Evolutionary conservation across 352 stramenopile genomes (phyloP).

Genomic region (Aphanomyces invadans): DNA sequence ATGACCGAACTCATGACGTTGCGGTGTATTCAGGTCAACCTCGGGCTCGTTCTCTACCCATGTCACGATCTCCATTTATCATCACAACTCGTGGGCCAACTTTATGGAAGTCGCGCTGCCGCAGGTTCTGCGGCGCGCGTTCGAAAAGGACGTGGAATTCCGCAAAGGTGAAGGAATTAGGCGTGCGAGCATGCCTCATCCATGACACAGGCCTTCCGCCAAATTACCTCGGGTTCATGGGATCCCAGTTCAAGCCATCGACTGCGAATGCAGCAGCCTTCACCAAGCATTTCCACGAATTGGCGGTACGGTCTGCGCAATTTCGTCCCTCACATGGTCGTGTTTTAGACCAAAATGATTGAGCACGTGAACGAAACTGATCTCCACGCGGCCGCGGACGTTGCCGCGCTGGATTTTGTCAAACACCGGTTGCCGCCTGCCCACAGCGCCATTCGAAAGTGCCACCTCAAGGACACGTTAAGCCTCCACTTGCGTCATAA

Average conservation of each 20-base stretch:
- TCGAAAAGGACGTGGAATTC: slow-evolving; percentile 67
- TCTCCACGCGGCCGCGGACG: slow-evolving; percentile 61
- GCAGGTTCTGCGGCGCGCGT: slow-evolving; percentile 64
- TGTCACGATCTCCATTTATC: slow-evolving; percentile 83
- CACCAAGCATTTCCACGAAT: slow-evolving; percentile 1
- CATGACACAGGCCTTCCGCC: slow-evolving; percentile 61
- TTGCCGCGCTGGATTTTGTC: slow-evolving; percentile 66
- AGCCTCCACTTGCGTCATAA: slow-evolving; percentile 67
- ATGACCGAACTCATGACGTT: neutral
- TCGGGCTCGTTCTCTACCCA: slow-evolving; percentile 78
- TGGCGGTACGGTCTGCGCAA: neutral
- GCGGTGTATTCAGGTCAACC: slow-evolving; percentile 33
- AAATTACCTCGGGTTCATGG: slow-evolving; percentile 66
- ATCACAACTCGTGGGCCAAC: slow-evolving; percentile 83
- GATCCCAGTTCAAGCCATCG: slow-evolving; percentile 44
- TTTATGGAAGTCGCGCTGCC: slow-evolving; percentile 76
- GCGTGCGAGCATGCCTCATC: too few species aligned
- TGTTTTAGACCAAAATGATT: slow-evolving; percentile 38
- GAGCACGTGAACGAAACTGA: slow-evolving; percentile 40
- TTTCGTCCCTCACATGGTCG: too few species aligned
- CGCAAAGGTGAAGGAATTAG: slow-evolving; percentile 27
- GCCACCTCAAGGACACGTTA: slow-evolving; percentile 35
- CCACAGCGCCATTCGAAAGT: slow-evolving; percentile 12
- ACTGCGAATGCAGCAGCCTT: neutral
- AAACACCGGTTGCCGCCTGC: slow-evolving; percentile 61